A percentile compares a stretch with the other conserved stretches of the same genome.
These are phyloP conservation scores for Trichoderma asperellum DNA, from an alignment of 2,329 filamentous ascomycete species.

Conservation along the genomic window DNA sequence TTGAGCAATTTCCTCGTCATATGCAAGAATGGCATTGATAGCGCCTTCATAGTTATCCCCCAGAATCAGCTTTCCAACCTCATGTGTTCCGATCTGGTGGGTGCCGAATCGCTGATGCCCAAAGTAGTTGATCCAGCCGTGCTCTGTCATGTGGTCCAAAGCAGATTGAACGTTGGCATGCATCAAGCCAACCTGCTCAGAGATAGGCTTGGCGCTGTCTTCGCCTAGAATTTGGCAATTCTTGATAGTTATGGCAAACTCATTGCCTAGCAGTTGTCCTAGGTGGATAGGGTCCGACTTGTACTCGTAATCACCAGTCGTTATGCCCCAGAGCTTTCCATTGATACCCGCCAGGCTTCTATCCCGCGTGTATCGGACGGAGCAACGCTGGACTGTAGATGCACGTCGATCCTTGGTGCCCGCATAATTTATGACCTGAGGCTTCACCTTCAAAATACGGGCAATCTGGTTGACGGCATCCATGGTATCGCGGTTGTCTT, in stretches of 20 bases:
- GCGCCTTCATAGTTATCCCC: slow-evolving; percentile 80
- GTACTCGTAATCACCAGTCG: slow-evolving; percentile 82
- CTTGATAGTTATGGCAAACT: slow-evolving; percentile 89
- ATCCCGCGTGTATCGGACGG: slow-evolving; percentile 57
- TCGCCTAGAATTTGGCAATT: slow-evolving; percentile 69
- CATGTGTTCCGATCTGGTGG: slow-evolving; percentile 82
- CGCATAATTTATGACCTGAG: slow-evolving; percentile 73
- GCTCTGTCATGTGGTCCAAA: slow-evolving; percentile 67
- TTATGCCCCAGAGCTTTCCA: slow-evolving; percentile 62
- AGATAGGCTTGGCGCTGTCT: slow-evolving; percentile 33
- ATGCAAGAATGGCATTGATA: slow-evolving; percentile 75
- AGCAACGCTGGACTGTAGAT: slow-evolving; percentile 82
- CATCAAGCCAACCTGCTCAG: slow-evolving; percentile 40
- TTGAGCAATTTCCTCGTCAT: slow-evolving; percentile 64
- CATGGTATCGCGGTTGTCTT: slow-evolving; percentile 97
- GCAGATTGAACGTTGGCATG: slow-evolving; percentile 55
- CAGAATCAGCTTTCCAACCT: slow-evolving; percentile 81
- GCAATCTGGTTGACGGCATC: slow-evolving; percentile 80
- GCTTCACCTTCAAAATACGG: slow-evolving; percentile 72
- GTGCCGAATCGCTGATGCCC: slow-evolving; percentile 97
- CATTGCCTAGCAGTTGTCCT: slow-evolving; percentile 84
- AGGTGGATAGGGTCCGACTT: slow-evolving; percentile 72
- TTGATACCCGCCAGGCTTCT: slow-evolving; percentile 69
- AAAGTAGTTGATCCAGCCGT: slow-evolving; percentile 97
- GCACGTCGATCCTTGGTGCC: slow-evolving; percentile 91